Conservation (phyloP, 306 rosid species). For the Vicia sativa region DNA sequence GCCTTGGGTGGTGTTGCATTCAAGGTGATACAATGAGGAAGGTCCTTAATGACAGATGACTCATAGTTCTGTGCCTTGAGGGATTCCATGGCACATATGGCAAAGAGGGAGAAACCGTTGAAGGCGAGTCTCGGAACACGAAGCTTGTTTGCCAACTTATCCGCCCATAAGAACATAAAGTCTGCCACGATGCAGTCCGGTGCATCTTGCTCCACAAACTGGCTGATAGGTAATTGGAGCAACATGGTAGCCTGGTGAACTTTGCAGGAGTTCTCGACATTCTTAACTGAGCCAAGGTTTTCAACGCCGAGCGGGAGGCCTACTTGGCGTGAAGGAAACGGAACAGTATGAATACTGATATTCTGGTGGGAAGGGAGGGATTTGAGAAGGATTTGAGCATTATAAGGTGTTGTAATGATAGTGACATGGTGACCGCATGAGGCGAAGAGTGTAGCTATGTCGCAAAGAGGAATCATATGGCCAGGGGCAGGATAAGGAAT, state of each 20-base stretch:
- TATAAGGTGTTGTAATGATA: slow-evolving; percentile 45
- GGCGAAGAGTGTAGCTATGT: slow-evolving; percentile 44
- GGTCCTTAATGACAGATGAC: slow-evolving; percentile 1
- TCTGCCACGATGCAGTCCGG: slow-evolving; percentile 41
- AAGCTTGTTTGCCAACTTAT: slow-evolving; percentile 35
- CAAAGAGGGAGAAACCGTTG: slow-evolving; percentile 29
- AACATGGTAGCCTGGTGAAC: slow-evolving; percentile 13
- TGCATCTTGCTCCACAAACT: slow-evolving; percentile 15
- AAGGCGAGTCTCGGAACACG: slow-evolving; percentile 40
- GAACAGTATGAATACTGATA: slow-evolving; percentile 4
- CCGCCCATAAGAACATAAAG: slow-evolving; percentile 33
- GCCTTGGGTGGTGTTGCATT: slow-evolving; percentile 18
- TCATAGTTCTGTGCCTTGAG: neutral
- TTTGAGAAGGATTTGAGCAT: slow-evolving; percentile 31
- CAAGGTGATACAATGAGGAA: slow-evolving; percentile 41
- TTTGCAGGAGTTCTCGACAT: neutral
- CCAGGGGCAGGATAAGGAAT: slow-evolving; percentile 40
- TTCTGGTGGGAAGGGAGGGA: slow-evolving; percentile 3
- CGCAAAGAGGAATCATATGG: slow-evolving; percentile 42
- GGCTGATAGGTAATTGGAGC: slow-evolving; percentile 7
- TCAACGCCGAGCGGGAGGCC: slow-evolving; percentile 39
- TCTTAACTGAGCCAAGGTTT: neutral
- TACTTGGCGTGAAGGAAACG: slow-evolving; percentile 29
- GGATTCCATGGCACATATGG: slow-evolving; percentile 24
- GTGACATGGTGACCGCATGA: slow-evolving; percentile 45